Evolutionary conservation across 805 yeast genomes (phyloP), one percentile per base, ranked within the genome.

Genomic region (Cyberlindnera xishuangbannaensis): DNA sequence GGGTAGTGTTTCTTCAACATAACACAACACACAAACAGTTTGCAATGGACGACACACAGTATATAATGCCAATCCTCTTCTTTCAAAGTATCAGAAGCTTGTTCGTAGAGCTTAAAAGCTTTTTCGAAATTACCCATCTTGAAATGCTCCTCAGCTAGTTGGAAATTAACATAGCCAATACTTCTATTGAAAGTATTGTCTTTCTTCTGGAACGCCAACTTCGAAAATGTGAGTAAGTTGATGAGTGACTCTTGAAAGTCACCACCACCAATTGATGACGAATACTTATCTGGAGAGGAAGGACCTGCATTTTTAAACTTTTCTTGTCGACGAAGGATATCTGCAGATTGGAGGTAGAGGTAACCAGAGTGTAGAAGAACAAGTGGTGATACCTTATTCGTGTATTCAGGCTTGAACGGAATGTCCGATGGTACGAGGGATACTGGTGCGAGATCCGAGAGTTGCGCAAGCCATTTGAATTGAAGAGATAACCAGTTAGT

Each of bases 401-500:
- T 38, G 1, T 28, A 10, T 29, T 53, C 58, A 7, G 40, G 35
- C 18, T 36, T 40, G 31, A 63, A 53, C 2, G 74, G 68, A 10
- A 48, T 42, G 15, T 62, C 67, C 4, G 58, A 44, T 3, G 72
- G 70, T 5, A 70, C 53, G 4, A 62, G 35, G 10, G 48, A 43
- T 2, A 55, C 57, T 0, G 83, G 83, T 1, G 72, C 61, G n/a
- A 56, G 33, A 8, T 60, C 65, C 32, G 77, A 56, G 13, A 81
- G 51, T 36, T 78, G 73, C 0, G 82, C 85, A 10, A 83, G 58
- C 77, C 82, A 71, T 26, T 73, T 69, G 43, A 73, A 70, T 48
- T 83, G 94, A n/a, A 59, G 49, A 1, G 78, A 68, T 9, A 67
- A 47, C 94, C 94, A 83, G 25, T 65, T 53, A 15, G 50, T 42